These are phyloP conservation scores for Aureobasidium sp. DNA, from an alignment of 2,329 filamentous ascomycete species.

Conservation along the genomic window DNA sequence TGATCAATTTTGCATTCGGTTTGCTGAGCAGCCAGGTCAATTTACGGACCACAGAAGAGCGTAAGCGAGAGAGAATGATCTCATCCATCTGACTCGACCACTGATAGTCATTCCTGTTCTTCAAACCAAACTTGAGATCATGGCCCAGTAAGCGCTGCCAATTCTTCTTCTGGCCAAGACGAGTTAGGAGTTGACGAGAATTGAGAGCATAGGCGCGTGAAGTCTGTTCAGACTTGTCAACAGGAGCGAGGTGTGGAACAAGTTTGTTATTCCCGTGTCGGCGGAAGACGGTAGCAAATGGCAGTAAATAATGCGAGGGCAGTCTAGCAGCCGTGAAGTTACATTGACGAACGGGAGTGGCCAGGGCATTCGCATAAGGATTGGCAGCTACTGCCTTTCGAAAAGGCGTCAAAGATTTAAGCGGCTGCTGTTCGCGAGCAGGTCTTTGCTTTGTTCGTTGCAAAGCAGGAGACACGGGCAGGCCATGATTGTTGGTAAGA, in stretches of 20 bases:
- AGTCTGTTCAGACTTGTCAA: background rate
- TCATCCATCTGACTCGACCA: constrained; percentile 49
- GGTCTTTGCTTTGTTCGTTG: background rate
- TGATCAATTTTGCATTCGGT: background rate
- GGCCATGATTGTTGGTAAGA: background rate
- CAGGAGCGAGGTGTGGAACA: constrained; percentile 41
- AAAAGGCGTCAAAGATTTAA: constrained; percentile 38
- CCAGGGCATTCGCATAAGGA: constrained; percentile 58
- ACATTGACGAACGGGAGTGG: constrained; percentile 54
- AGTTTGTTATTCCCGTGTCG: constrained; percentile 41
- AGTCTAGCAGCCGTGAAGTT: constrained; percentile 42
- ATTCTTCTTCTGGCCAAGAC: constrained; percentile 33
- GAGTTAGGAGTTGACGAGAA: constrained; percentile 19
- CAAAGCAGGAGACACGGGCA: constrained; percentile 3
- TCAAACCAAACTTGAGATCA: constrained; percentile 17
- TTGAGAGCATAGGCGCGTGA: constrained; percentile 22
- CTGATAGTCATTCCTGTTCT: constrained; percentile 14
- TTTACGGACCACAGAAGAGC: constrained; percentile 40
- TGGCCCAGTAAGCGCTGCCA: constrained; percentile 16
- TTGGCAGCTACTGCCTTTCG: constrained; percentile 55
- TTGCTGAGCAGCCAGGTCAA: constrained; percentile 34
- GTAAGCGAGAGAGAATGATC: constrained; percentile 46
- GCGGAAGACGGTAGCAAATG: constrained; percentile 47
- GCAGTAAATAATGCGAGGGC: constrained; percentile 57
- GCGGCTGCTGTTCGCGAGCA: background rate